phyloP scores from a whole-genome alignment of 495 filamentous ascomycete species.

The Aspergillus steynii region DNA sequence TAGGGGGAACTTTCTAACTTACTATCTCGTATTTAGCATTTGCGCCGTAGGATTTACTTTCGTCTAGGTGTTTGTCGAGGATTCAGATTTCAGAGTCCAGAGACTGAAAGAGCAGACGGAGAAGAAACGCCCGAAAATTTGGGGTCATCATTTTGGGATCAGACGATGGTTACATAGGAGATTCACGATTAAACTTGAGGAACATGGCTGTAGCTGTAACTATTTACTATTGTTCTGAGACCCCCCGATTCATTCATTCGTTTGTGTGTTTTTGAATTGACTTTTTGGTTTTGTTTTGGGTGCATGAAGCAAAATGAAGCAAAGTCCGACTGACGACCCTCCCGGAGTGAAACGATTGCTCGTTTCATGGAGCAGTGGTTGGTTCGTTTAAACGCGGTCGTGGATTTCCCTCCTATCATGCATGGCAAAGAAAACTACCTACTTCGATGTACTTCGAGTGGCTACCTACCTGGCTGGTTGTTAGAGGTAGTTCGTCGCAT shows the following conservation, averaged over 20 bases:
- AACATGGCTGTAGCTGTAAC: neutral
- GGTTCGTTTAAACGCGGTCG: neutral
- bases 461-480: constrained; percentile 33
- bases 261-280: neutral
- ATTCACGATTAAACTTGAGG: neutral
- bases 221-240: neutral
- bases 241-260: neutral
- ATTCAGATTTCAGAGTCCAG: too few relatives aligned
- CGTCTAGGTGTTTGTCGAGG: too few relatives aligned
- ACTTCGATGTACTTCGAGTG: constrained; percentile 9
- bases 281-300: neutral
- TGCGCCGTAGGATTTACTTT: too few relatives aligned
- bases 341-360: too few relatives aligned
- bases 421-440: constrained; percentile 1
- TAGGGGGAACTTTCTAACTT: neutral
- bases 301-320: neutral
- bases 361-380: neutral
- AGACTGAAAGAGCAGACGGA: neutral
- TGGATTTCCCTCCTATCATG: neutral
- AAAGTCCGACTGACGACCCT: neutral
- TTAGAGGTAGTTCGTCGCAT: constrained; percentile 36
- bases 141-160: neutral
- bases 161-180: neutral
- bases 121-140: neutral
- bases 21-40: too few relatives aligned